Conservation (phyloP, 179 eudicot species). For the Beta lomatogona region DNA sequence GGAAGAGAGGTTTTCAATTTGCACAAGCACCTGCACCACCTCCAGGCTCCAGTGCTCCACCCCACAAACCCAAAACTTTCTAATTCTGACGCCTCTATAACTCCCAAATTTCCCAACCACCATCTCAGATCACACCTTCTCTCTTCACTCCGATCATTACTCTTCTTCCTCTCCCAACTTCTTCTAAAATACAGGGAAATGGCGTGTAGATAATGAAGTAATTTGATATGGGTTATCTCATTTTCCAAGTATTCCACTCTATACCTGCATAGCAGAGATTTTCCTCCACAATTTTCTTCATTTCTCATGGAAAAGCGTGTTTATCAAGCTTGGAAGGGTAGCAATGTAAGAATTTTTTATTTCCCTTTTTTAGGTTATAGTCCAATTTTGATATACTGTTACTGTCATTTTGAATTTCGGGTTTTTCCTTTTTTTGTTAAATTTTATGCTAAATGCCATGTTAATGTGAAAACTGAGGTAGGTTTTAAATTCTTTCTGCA, state of each 20-base stretch:
- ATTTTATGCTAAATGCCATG: neutral
- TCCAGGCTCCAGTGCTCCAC: neutral
- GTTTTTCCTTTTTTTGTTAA: neutral
- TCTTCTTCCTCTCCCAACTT: neutral
- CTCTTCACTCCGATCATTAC: neutral
- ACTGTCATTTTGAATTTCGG: neutral
- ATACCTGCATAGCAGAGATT: constrained; percentile 6
- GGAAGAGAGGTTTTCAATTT: too few relatives aligned
- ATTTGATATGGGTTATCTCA: constrained; percentile 16
- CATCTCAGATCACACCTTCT: constrained; percentile 21
- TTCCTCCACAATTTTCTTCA: neutral
- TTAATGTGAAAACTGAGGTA: neutral
- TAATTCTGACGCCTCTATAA: neutral
- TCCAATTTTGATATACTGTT: neutral
- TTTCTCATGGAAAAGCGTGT: constrained; percentile 62
- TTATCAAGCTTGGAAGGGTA: constrained; percentile 73
- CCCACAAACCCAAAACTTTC: neutral
- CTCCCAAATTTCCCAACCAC: constrained; percentile 4
- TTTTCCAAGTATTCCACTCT: constrained; percentile 14
- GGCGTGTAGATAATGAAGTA: neutral
- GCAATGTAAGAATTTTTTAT: constrained; percentile 33
- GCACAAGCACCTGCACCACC: too few relatives aligned
- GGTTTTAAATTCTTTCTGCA: neutral
- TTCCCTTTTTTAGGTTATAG: neutral
- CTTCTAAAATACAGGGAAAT: neutral